These are phyloP conservation scores for Calocybe indica DNA, from an alignment of 768 basidiomycete species.

Conservation along the genomic window DNA sequence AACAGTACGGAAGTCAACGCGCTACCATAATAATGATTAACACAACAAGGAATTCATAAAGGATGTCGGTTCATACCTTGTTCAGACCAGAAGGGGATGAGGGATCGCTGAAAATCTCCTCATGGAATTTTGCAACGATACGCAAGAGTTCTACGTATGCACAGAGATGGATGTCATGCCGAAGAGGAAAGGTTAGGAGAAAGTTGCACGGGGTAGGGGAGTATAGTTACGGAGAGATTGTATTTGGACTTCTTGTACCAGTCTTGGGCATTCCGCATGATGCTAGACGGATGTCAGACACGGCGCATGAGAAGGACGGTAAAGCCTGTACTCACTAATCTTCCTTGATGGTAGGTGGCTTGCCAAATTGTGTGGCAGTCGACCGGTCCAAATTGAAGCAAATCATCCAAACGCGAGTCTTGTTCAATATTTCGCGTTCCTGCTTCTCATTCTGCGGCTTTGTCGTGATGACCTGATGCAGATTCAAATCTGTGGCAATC, in stretches of 20 bases:
- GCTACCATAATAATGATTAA: slow-evolving; percentile 28
- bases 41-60: not conserved
- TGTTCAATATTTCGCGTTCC: slow-evolving; percentile 80
- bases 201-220: not conserved
- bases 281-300: slow-evolving; percentile 24
- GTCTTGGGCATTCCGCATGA: slow-evolving; percentile 63
- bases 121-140: slow-evolving; percentile 70
- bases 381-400: slow-evolving; percentile 88
- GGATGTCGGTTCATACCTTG: slow-evolving; percentile 36
- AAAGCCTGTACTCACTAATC: slow-evolving; percentile 51
- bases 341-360: slow-evolving; percentile 84
- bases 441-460: slow-evolving; percentile 69
- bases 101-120: slow-evolving; percentile 70
- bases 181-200: slow-evolving; percentile 2
- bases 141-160: slow-evolving; percentile 65
- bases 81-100: slow-evolving; percentile 63
- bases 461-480: slow-evolving; percentile 59
- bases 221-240: slow-evolving; percentile 42
- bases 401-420: slow-evolving; percentile 84
- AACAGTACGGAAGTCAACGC: slow-evolving; percentile 60
- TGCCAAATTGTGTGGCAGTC: slow-evolving; percentile 84
- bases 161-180: slow-evolving; percentile 77
- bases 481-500: slow-evolving; percentile 85
- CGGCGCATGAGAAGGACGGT: not conserved
- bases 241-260: slow-evolving; percentile 74